phyloP scores from a whole-genome alignment of 139 green algal species.

The Volvox africanus region DNA sequence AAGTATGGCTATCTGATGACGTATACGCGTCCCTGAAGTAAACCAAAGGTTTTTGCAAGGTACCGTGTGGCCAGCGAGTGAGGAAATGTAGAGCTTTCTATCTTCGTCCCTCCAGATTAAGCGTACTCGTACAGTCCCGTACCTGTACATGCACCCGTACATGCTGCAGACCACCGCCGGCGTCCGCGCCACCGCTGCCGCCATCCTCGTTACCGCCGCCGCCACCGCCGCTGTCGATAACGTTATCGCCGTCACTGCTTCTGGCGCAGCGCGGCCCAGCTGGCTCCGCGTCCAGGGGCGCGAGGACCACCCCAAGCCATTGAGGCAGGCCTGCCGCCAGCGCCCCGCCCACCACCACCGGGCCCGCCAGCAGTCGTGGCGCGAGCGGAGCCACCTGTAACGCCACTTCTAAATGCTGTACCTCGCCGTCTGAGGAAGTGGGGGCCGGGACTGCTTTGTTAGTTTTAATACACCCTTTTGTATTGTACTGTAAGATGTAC shows the following conservation, averaged over 20 bases:
- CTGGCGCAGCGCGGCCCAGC: too few relatives aligned
- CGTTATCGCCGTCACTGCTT: neutral
- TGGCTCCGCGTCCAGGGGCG: neutral
- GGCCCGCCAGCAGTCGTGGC: neutral
- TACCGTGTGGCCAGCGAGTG: too few relatives aligned
- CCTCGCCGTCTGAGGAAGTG: conserved; percentile 21
- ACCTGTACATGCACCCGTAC: conserved; percentile 34
- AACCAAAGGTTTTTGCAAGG: too few relatives aligned
- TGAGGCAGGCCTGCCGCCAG: conserved; percentile 33
- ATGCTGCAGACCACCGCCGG: neutral
- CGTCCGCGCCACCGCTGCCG: neutral
- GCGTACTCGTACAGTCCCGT: neutral
- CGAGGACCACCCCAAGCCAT: conserved; percentile 37
- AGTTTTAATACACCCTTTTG: too few relatives aligned
- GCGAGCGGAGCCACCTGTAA: conserved; percentile 19
- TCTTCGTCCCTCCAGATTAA: too few relatives aligned
- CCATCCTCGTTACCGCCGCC: neutral
- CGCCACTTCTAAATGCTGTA: conserved; percentile 9
- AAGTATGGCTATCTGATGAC: too few relatives aligned
- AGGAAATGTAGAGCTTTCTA: too few relatives aligned
- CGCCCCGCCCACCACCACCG: conserved; percentile 16
- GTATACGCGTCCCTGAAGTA: too few relatives aligned
- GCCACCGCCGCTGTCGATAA: neutral
- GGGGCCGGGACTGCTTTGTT: neutral
- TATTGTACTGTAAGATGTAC: too few relatives aligned